phyloP scores from a whole-genome alignment of 2,329 filamentous ascomycete genomes.

The Arthrocladium fulminans region DNA sequence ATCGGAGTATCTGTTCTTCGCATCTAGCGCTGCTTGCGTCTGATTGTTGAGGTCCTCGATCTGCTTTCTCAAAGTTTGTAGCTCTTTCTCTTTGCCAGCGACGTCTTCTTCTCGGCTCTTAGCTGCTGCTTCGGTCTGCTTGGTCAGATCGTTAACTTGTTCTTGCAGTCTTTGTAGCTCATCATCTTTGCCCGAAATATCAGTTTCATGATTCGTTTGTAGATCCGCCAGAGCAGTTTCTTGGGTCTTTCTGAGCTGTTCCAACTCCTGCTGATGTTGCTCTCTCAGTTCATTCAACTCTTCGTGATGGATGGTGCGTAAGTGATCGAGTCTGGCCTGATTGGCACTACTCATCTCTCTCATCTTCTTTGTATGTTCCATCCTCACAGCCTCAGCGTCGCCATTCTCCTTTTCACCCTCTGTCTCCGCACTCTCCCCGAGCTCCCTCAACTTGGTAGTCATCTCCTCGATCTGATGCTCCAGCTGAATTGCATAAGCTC shows the following conservation, averaged over 20 bases:
- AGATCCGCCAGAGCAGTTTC: slow-evolving; percentile 40
- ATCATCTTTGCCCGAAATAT: slow-evolving; percentile 1
- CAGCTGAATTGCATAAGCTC: slow-evolving; percentile 14
- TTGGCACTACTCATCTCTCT: slow-evolving; percentile 29
- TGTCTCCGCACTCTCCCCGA: slow-evolving; percentile 31
- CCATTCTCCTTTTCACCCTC: slow-evolving; percentile 33
- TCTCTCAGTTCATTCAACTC: slow-evolving; percentile 34
- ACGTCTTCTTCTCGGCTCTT: not conserved
- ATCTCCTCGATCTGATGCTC: slow-evolving; percentile 26
- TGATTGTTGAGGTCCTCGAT: slow-evolving; percentile 7
- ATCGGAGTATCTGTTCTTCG: not conserved
- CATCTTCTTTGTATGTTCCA: slow-evolving; percentile 11
- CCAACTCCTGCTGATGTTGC: slow-evolving; percentile 21
- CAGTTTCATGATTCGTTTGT: slow-evolving; percentile 1
- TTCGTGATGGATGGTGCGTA: slow-evolving; percentile 15
- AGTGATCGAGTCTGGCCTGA: slow-evolving; percentile 20
- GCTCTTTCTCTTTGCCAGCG: not conserved
- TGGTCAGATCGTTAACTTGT: not conserved
- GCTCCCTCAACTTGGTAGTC: slow-evolving; percentile 31
- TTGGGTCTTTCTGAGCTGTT: slow-evolving; percentile 35
- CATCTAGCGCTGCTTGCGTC: not conserved
- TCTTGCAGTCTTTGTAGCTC: not conserved
- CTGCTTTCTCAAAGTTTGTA: slow-evolving; percentile 1
- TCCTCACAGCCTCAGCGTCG: slow-evolving; percentile 26
- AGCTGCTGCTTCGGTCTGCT: not conserved